Evolutionary conservation across 176 grass and related monocot genomes (phyloP).

Genomic region (Avena eriantha): DNA sequence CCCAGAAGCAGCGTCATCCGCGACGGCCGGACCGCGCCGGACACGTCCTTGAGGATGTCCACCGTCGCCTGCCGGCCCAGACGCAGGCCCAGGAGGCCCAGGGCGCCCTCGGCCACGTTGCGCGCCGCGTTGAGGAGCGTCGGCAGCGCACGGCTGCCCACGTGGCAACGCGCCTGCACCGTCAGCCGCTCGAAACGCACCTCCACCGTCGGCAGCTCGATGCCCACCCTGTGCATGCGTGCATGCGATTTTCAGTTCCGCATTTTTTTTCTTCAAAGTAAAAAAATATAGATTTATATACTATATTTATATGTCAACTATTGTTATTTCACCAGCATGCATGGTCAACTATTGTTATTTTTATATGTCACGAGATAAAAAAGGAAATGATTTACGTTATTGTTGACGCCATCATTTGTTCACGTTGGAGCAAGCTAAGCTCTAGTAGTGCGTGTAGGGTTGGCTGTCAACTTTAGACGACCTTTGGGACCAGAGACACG

Average conservation of each 20-base stretch:
- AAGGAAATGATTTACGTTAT: slow-evolving; percentile 7
- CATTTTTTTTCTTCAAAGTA: no score
- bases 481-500: background rate
- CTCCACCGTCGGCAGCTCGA: slow-evolving; percentile 93
- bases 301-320: no score
- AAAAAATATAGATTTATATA: no score
- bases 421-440: background rate
- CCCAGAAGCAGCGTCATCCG: slow-evolving; percentile 95
- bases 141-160: slow-evolving; percentile 82
- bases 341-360: background rate
- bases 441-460: background rate
- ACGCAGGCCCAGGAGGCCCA: slow-evolving; percentile 55
- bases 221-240: slow-evolving; percentile 81
- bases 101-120: slow-evolving; percentile 65
- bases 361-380: background rate
- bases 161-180: slow-evolving; percentile 74
- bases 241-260: background rate
- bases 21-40: slow-evolving; percentile 63
- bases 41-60: slow-evolving; percentile 69
- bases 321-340: background rate
- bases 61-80: slow-evolving; percentile 60
- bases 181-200: slow-evolving; percentile 82
- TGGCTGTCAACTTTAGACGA: slow-evolving; percentile 24
- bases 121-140: slow-evolving; percentile 76
- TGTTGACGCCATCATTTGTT: background rate